Base-by-base conservation (phyloP, 441 rosid genomes). In the Manihot esculenta region DNA sequence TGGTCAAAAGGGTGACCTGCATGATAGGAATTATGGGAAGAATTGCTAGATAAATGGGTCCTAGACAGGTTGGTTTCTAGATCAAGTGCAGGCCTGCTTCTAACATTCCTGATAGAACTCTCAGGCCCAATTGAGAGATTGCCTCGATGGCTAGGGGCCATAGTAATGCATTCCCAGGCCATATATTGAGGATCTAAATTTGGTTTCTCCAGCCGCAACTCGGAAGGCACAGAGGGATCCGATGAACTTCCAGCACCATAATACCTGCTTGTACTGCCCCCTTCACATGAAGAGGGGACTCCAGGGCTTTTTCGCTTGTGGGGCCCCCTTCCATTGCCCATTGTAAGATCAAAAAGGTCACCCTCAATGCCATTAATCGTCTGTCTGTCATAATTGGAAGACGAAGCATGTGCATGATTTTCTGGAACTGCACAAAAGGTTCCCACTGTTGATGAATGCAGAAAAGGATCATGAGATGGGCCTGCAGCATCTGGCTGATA, bases 301-400 rank as follows among this genome's bases (percentile, higher is more conserved):
- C 82, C 88, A 21, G 92, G 97, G 74, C 89, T 83, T 80, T 94
- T 94, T 51, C 98, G 72, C 88, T 94, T 94, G 68, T 85, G 89
- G 47, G 79, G 81, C 71, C 86, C 90, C 78, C 90, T 83, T 64
- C 85, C 82, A 64, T 77, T 78, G 65, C 85, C 87, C 79, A 78
- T 62, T 61, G 86, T 76, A 58, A 80, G 83, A 81, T 89, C 92
- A 50, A 71, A 78, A 80, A 83, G 80, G 61, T 82, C 77, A 74
- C 86, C 83, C 69, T 88, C 94, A 66, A 83, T 69, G 72, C 88
- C 81, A 67, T 84, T 79, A n/a, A 78, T 77, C 60, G 82, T 56
- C 59, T 83, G 94, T 68, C 81, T 75, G 49, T 82, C 90, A 79
- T 82, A 81, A 76, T 72, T 84, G n/a, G 96, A 85, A 51, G 96